Evolutionary conservation across 495 filamentous ascomycete species (phyloP), one percentile per base, ranked within the genome.

Genomic region (Lasiosphaeria miniovina): DNA sequence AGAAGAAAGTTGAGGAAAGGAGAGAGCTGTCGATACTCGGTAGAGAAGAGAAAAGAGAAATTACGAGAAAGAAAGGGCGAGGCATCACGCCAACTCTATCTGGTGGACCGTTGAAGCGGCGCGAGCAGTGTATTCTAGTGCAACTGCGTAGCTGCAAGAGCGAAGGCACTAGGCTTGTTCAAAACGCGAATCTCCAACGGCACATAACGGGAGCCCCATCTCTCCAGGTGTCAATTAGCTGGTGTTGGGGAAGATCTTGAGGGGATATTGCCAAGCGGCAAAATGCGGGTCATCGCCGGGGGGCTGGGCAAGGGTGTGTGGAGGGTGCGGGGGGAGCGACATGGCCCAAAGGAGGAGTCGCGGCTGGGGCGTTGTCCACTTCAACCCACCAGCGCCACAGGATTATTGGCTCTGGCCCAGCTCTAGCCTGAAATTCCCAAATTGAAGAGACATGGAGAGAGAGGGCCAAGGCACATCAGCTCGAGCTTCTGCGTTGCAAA

Each of bases 371-470:
- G 15, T 46, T 46, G 24, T 4, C 11, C 54, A 41, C 3, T 17
- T 24, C 49, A 48, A n/a, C 45, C 3, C 24, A 48, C 41, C 15
- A 24, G 32, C 58, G 10, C 41, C 45, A 54, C 4, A 3, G 8
- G 24, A 46, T 49, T 43, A 61, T 61, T 61, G 59, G 59, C 54
- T 36, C 53, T 36, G 14, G 59, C 14, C 48, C 34, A 11, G 36
- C 35, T 52, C 59, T 61, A 61, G 59, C 59, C 59, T 61, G 59
- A 57, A 61, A 57, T 61, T 61, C 54, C 35, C 59, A 45, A 57
- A 61, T 46, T 56, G 52, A 56, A 48, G 59, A 49, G 48, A 55
- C 8, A 40, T 43, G 34, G 56, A 50, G 56, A 14, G n/a, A 31
- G 48, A 50, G 38, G 38, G n/a, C 14, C 33, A 34, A 14, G 52